Base-by-base conservation (phyloP, 2,329 filamentous ascomycete species). In the Lachnellula arida region DNA sequence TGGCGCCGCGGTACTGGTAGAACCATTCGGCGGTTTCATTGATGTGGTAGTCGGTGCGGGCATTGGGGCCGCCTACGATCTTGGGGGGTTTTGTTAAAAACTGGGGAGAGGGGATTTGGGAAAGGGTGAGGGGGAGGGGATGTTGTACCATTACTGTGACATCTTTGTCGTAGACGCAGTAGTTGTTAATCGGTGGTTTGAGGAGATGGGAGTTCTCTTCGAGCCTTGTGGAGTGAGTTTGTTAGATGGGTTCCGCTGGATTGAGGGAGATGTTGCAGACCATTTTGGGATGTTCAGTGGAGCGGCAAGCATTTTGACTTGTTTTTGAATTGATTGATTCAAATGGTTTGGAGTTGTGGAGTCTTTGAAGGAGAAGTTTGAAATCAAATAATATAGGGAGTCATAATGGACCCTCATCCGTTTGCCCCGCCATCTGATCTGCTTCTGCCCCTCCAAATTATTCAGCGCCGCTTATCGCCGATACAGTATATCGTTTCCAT, bases 21-120 rank as follows among this genome's bases (percentile, higher is more conserved):
- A 97, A 99, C 87, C 92, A 97, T 74, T 97, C 94, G 12, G 94
- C 86, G 0, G 93, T 97, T 67, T 85, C 78, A 79, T 97, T 97
- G 81, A 97, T 93, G 80, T 97, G 94, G 79, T 97, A 99, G 79
- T 97, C 94, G 54, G 92, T 97, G 62, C 94, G 86, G 59, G 90
- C 90, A 73, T 97, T 97, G 68, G 94, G 94, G 12, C 94, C 94
- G 70, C 94, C 94, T 60, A 99, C 92, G 66, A 96, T 91, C 88
- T 85, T 11, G 28, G 28, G 9, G 25, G 25, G 2, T 62, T 9
- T n/a, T 4, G 39, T 17, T 22, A 50, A 56, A 44, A 40, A 19
- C 32, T 54, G 49, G 42, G 15, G 11, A 34, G 11, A 48, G 55
- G 46, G 43, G 32, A 40, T 23, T 59, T 54, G 50, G 42, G 12